Evolutionary conservation across 345 rosid genomes (phyloP).

Genomic region (Rhizophora apiculata): DNA sequence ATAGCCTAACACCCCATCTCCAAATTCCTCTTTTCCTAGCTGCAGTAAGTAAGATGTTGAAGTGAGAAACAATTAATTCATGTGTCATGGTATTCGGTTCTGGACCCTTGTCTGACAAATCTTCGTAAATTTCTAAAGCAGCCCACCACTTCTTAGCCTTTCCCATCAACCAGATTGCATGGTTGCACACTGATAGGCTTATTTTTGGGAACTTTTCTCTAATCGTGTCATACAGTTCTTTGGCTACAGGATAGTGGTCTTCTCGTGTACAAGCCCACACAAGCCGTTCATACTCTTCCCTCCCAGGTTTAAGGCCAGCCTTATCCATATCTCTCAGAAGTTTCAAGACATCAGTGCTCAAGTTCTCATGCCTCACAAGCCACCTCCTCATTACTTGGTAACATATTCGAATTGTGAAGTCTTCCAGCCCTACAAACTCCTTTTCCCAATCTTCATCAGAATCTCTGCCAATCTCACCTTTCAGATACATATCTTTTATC

Average conservation of each 20-base stretch:
- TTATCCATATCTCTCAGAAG: constrained; percentile 68
- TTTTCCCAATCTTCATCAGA: constrained; percentile 49
- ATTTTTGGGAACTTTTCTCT: constrained; percentile 58
- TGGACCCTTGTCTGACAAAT: constrained; percentile 81
- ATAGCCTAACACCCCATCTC: constrained; percentile 80
- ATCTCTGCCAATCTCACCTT: constrained; percentile 51
- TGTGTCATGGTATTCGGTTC: constrained; percentile 70
- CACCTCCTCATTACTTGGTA: constrained; percentile 83
- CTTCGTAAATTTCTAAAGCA: constrained; percentile 88
- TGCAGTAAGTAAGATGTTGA: constrained; percentile 62
- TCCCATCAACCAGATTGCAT: constrained; percentile 92
- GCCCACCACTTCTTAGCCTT: constrained; percentile 98
- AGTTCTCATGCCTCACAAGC: constrained; percentile 58
- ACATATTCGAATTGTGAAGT: constrained; percentile 63
- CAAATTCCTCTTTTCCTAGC: constrained; percentile 81
- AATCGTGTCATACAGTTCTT: constrained; percentile 65
- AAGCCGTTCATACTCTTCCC: constrained; percentile 73
- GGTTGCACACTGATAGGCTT: constrained; percentile 90
- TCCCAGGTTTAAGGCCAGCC: constrained; percentile 46
- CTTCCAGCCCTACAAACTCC: constrained; percentile 62
- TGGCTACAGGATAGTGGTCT: constrained; percentile 63
- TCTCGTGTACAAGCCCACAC: constrained; percentile 90
- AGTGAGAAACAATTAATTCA: constrained; percentile 73
- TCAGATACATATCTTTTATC: constrained; percentile 50
- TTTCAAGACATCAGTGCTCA: constrained; percentile 51